Evolutionary conservation across 768 basidiomycete species (phyloP).

Genomic region (Trametes maxima): DNA sequence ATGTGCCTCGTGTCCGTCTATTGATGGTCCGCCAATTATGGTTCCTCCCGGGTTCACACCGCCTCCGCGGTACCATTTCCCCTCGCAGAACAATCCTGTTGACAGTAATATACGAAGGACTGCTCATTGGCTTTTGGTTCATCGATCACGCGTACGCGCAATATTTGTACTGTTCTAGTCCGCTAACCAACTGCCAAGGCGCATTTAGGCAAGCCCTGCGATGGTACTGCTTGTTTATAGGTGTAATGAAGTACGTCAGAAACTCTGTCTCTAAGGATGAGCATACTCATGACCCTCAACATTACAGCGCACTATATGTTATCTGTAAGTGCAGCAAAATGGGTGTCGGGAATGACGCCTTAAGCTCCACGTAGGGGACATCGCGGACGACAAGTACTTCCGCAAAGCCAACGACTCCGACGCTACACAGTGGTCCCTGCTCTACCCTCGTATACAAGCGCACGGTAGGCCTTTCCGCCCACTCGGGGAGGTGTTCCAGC

Average conservation of each 20-base stretch:
- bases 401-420: constrained; percentile 94
- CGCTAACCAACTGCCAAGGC: constrained; percentile 30
- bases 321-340: constrained; percentile 59
- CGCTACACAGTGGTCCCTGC: constrained; percentile 81
- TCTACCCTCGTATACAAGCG: constrained; percentile 72
- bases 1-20: constrained; percentile 4
- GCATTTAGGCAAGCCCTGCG: constrained; percentile 62
- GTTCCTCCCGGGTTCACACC: neutral
- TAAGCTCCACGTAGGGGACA: constrained; percentile 65
- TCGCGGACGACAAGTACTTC: constrained; percentile 92
- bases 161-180: neutral
- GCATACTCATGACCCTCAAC: constrained; percentile 9
- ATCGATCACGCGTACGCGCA: constrained; percentile 81
- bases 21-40: constrained; percentile 4
- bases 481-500: no score
- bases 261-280: neutral
- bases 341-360: neutral
- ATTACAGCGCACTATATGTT: constrained; percentile 74
- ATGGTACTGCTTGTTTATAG: constrained; percentile 82
- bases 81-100: constrained; percentile 76
- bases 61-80: neutral
- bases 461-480: constrained; percentile 54
- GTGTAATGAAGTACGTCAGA: constrained; percentile 75
- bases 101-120: constrained; percentile 79
- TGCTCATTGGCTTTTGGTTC: constrained; percentile 94